These are phyloP conservation scores for Delitschia confertaspora DNA, from an alignment of 495 filamentous ascomycete species.

Conservation along the genomic window DNA sequence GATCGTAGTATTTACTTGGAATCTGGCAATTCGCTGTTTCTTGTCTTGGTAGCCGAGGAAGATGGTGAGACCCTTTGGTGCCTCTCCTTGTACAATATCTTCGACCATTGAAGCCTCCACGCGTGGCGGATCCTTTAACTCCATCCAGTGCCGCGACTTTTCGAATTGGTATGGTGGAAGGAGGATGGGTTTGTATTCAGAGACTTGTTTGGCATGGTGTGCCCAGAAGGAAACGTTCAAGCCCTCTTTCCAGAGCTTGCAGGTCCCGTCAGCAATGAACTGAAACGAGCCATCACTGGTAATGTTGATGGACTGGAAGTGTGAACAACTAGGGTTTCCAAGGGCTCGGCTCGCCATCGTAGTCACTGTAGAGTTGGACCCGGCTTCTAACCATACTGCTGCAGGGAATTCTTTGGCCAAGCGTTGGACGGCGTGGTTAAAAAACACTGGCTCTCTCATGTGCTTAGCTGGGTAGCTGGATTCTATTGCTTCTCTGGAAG, in stretches of 20 bases:
- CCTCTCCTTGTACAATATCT: too few relatives aligned
- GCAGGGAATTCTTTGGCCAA: conserved; percentile 8
- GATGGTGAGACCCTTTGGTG: conserved; percentile 30
- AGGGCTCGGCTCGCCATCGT: conserved; percentile 13
- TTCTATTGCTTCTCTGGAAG: not conserved
- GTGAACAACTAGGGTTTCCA: not conserved
- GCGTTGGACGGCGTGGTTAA: conserved; percentile 23
- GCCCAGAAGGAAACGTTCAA: conserved; percentile 19
- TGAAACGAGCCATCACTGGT: not conserved
- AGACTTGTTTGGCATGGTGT: conserved; percentile 12
- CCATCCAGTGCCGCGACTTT: conserved; percentile 14
- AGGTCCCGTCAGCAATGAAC: conserved; percentile 12
- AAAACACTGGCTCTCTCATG: conserved; percentile 21
- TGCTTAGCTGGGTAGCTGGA: conserved; percentile 15
- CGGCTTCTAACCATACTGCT: conserved; percentile 23
- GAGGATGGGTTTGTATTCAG: conserved; percentile 4
- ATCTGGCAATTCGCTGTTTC: conserved; percentile 33
- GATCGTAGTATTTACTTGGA: conserved; percentile 42
- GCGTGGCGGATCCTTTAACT: conserved; percentile 2
- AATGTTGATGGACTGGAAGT: conserved; percentile 19
- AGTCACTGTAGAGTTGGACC: conserved; percentile 21
- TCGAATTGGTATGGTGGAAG: conserved; percentile 22
- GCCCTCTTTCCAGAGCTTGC: conserved; percentile 23
- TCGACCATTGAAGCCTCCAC: too few relatives aligned
- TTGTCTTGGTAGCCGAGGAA: conserved; percentile 39